A percentile compares a stretch with the other conserved stretches of the same genome.
Conservation (phyloP, 2,329 filamentous ascomycete species). For the Pseudocercospora eumusae region DNA sequence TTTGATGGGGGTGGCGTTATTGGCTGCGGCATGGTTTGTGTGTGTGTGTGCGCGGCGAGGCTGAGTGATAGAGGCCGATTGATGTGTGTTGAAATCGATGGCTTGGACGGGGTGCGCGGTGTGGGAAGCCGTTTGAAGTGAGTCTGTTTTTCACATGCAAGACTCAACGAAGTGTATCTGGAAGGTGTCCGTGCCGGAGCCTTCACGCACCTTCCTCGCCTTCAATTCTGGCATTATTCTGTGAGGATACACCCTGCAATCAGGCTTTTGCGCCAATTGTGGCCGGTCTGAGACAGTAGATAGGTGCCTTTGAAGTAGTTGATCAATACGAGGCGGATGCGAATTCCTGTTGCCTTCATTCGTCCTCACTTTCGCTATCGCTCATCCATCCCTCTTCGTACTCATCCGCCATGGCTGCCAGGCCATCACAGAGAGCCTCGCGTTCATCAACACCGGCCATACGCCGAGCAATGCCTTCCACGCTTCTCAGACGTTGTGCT, state of each 20-base stretch:
- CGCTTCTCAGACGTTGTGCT: slow-evolving; percentile 65
- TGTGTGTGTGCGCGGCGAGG: not conserved
- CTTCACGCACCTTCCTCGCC: not conserved
- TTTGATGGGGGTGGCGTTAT: no score
- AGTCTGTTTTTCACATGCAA: not conserved
- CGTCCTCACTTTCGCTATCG: slow-evolving; percentile 66
- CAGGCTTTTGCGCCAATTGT: no score
- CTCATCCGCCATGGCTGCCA: slow-evolving; percentile 80
- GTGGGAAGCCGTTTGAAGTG: not conserved
- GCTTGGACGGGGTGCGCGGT: not conserved
- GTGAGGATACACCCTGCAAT: not conserved
- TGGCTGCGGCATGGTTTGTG: not conserved
- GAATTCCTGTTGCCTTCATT: slow-evolving; percentile 16
- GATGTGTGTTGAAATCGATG: not conserved
- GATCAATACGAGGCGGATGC: not conserved
- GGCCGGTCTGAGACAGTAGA: not conserved
- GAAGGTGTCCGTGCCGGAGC: not conserved
- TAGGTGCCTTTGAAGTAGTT: not conserved
- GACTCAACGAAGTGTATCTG: not conserved
- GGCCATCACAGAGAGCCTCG: slow-evolving; percentile 76
- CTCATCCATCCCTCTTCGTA: slow-evolving; percentile 82
- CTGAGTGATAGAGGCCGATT: not conserved
- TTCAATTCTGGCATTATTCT: not conserved
- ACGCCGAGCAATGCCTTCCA: slow-evolving; percentile 55
- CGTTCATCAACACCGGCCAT: slow-evolving; percentile 73